Base-by-base conservation (phyloP, 2,329 filamentous ascomycete genomes). In the Elsinoe arachidis region DNA sequence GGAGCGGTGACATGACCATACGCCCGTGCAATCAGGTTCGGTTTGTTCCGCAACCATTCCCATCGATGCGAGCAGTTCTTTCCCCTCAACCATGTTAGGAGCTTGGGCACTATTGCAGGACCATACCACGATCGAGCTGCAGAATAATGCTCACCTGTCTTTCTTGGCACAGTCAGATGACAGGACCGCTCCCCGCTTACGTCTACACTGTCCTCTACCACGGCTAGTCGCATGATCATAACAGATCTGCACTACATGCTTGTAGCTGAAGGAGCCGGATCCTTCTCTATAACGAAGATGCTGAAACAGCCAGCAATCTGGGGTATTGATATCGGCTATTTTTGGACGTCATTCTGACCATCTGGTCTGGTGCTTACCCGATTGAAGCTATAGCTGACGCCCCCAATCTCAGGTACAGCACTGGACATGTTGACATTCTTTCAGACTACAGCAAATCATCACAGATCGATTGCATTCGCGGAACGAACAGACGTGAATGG, bases 241-340 rank as follows among this genome's bases (percentile, higher is more conserved):
- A 53, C 33, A 39, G 49, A 53, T 53, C 49, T 37, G 38, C 49
- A 35, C 6, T 21, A 34, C 49, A 53, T 26, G 33, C 14, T 35
- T 34, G 33, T 26, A 33, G 12, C n/a, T 26, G 49, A 37, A 53
- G 49, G 49, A 53, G 49, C 49, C 49, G 49, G 19, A 53, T 53
- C 35, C 49, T 39, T 53, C 35, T 39, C 15, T 53, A 39, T 39
- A 53, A 19, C 49, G 49, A 53, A 17, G 12, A 33, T 53, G 49
- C 34, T 53, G 41, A 51, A 34, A 17, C 46, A 34, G 26, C 30
- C 26, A 15, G 21, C 23, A 49, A 51, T 51, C 46, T 21, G 46
- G 26, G 46, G 23, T 51, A 30, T 30, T 7, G 3, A 15, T 17
- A 14, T 15, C 34, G 17, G n/a, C 49, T 53, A 53, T 53, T 53